Evolutionary conservation across 2,329 filamentous ascomycete species (phyloP).

Genomic region (Pestalotiopsis sp.): DNA sequence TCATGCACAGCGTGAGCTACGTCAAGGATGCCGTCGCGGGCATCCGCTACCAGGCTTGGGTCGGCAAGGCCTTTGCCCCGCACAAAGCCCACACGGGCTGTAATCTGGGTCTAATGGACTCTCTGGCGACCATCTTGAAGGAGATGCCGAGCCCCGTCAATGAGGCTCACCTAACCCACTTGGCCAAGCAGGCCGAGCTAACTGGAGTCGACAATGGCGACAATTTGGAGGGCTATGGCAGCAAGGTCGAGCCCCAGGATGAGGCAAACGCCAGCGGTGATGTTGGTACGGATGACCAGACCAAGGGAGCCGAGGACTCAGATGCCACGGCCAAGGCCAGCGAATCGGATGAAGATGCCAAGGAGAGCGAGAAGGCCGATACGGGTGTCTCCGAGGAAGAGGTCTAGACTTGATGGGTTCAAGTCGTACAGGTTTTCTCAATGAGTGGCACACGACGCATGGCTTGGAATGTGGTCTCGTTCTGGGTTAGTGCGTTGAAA

Average conservation of each 20-base stretch:
- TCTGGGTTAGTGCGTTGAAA: too few relatives aligned
- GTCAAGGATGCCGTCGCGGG: constrained; percentile 20
- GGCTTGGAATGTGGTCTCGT: too few relatives aligned
- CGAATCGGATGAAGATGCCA: not conserved
- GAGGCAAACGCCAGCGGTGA: not conserved
- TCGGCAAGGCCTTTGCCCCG: constrained; percentile 23
- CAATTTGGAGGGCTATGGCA: not conserved
- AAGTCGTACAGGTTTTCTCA: not conserved
- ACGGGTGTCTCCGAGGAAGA: not conserved
- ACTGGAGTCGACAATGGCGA: constrained; percentile 9
- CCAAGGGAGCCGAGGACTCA: not conserved
- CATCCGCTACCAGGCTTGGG: constrained; percentile 21
- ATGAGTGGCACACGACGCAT: too few relatives aligned
- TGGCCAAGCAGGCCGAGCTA: not conserved
- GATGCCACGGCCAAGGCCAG: not conserved
- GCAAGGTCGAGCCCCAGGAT: not conserved
- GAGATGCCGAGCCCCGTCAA: constrained; percentile 19
- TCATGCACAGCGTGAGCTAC: constrained; percentile 19
- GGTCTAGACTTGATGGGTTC: not conserved
- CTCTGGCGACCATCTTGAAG: constrained; percentile 16
- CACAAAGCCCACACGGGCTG: constrained; percentile 24
- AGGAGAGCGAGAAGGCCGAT: not conserved
- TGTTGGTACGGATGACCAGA: not conserved
- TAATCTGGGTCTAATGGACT: constrained; percentile 21
- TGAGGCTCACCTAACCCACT: constrained; percentile 7